Base-by-base conservation (phyloP, 2,329 filamentous ascomycete species). In the Arthrinium phaeospermum region DNA sequence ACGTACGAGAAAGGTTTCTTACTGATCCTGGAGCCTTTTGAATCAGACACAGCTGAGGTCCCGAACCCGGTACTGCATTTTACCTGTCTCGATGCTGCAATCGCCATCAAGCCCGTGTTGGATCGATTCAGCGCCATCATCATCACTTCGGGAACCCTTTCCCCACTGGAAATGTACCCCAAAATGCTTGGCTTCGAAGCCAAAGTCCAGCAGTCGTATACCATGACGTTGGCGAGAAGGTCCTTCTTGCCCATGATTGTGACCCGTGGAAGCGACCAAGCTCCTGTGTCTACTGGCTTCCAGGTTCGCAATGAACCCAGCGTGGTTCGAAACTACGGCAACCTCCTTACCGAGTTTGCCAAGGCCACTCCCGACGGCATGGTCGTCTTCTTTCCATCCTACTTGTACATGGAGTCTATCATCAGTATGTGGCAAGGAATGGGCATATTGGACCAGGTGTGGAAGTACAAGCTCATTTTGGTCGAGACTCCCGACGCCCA, bases 351-450 rank as follows among this genome's bases (percentile, higher is more conserved):
- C 10, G 96, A 99, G 80, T 98, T 99, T 81, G 94, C 95, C 71
- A 97, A 96, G 81, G 92, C 98, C 75, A 99, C 96, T 0, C 97
- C 96, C 0, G 96, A 99, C 78, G 96, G 96, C 45, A 92, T 99
- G 82, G 96, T 99, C n/a, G 96, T 99, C 51, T 99, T 99, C 86
- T 99, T 99, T 81, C 97, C 96, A 0, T 98, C 95, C 0, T 99
- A 99, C 78, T 89, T 99, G 1, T 99, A 99, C 85, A 98, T 99
- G 96, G 96, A 99, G 81, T 96, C 93, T 70, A 98, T 98, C 81
- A 98, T 99, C 81, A 96, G 93, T 81, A 98, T 98, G 91, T 99
- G 96, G 96, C 96, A 99, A 82, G 95, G 94, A 71, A 98, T 98
- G 95, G 95, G 95, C 37, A 98, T 98, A 75, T 86, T 99, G 47